Percentiles rank a stretch among this genome's conserved stretches.
These are phyloP conservation scores for Bruguiera sexangula DNA, from an alignment of 345 rosid species.

Conservation along the genomic window DNA sequence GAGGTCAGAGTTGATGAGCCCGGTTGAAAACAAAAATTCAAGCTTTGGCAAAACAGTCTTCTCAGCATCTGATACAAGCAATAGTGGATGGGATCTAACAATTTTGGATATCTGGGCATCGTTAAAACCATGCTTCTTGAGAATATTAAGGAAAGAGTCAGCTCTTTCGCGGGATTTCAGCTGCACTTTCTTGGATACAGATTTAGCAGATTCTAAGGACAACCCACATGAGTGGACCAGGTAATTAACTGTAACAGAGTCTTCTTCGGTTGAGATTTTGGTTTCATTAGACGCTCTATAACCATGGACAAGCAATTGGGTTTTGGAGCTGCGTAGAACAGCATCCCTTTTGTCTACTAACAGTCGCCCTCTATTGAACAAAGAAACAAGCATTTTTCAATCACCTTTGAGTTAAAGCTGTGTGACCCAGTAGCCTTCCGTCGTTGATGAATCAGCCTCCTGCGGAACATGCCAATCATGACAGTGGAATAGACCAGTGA, in stretches of 20 bases:
- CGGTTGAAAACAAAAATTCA: conserved; percentile 35
- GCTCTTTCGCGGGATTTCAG: conserved; percentile 32
- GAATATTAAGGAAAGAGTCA: conserved; percentile 31
- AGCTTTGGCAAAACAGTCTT: conserved; percentile 40
- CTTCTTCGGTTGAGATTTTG: background rate
- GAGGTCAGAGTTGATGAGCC: conserved; percentile 30
- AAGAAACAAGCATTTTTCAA: too few relatives aligned
- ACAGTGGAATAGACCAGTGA: too few relatives aligned
- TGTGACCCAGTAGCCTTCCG: too few relatives aligned
- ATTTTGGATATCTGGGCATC: conserved; percentile 33
- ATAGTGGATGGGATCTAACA: conserved; percentile 31
- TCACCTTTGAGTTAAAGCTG: too few relatives aligned
- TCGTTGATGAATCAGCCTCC: too few relatives aligned
- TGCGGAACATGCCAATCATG: too few relatives aligned
- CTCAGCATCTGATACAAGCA: conserved; percentile 31
- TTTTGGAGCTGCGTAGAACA: too few relatives aligned
- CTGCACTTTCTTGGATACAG: conserved; percentile 27
- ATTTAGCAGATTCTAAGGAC: conserved; percentile 33
- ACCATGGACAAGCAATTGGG: too few relatives aligned
- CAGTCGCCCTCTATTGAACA: too few relatives aligned
- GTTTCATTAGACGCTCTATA: too few relatives aligned
- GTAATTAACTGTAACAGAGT: conserved; percentile 34
- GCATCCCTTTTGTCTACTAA: too few relatives aligned
- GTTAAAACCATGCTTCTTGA: conserved; percentile 37
- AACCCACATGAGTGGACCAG: conserved; percentile 44